Evolutionary conservation across 2,329 filamentous ascomycete genomes (phyloP), one percentile per base, ranked within the genome.

Genomic region (Penicillium occitanis): DNA sequence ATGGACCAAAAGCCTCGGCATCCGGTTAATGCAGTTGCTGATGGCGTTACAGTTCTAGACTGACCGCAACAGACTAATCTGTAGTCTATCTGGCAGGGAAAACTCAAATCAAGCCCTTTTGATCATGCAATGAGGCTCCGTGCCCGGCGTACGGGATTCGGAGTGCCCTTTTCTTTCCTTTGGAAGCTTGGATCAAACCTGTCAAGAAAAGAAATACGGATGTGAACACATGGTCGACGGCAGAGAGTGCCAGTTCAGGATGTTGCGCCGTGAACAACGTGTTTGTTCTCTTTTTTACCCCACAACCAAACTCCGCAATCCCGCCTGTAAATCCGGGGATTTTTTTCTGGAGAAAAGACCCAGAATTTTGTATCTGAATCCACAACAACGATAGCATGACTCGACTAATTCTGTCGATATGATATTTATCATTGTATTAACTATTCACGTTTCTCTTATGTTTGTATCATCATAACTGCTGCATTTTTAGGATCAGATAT

Each of bases 121-220:
- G 35, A 44, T 44, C 57, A 59, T 59, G 57, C 57, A 44, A 59
- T 25, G 37, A 59, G 37, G 35, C 57, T 42, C 57, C 40, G 37
- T 44, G 57, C 57, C 14, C 57, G 1, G 13, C 35, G 11, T 22
- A 42, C 17, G 37, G 25, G 22, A 30, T 44, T 44, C 35, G 37
- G n/a, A 44, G 13, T 10, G 25, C 19, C 33, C 1, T 28, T 44
- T 14, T 19, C 14, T 10, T 35, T 7, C 30, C 3, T 19, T 14
- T 22, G 19, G 19, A 19, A 19, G 19, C 19, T 19, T 19, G 35
- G n/a, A 17, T 17, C 7, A 55, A 10, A 30, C 22, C 7, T 28
- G 14, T 30, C 30, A 13, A 53, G 14, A 22, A 53, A 53, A 14
- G 14, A 28, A 30, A 51, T 51, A 22, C 7, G 30, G 51, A 55